Evolutionary conservation across 139 green algal genomes (phyloP).

Genomic region (Haematococcus sp.): DNA sequence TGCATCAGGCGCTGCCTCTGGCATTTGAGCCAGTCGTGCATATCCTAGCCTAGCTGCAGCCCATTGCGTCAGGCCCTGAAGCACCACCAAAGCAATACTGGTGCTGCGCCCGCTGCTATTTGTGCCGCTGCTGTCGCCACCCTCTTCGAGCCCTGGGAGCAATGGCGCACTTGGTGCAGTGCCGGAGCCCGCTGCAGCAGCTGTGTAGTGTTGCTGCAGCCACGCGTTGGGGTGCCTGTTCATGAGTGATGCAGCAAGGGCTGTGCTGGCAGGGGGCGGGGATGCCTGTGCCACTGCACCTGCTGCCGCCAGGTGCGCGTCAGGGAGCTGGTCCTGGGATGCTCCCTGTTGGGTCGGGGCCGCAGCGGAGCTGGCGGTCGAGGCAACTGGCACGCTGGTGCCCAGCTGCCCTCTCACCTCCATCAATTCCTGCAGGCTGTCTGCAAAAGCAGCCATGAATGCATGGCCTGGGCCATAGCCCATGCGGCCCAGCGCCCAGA

Average conservation of each 20-base stretch:
- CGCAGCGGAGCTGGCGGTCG: too few relatives aligned
- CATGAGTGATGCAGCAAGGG: background rate
- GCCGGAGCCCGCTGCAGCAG: background rate
- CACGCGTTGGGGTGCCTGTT: background rate
- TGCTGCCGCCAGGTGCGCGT: background rate
- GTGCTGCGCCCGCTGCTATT: slow-evolving; percentile 6
- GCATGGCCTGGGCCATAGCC: background rate
- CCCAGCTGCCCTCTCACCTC: background rate
- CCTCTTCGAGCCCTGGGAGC: too few relatives aligned
- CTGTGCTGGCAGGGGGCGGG: too few relatives aligned
- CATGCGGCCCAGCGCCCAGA: background rate
- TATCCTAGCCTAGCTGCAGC: slow-evolving; percentile 9
- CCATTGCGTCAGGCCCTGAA: slow-evolving; percentile 24
- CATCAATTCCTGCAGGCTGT: background rate
- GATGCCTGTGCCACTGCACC: too few relatives aligned
- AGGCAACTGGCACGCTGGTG: too few relatives aligned
- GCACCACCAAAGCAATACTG: slow-evolving; percentile 12
- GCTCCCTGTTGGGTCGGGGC: too few relatives aligned
- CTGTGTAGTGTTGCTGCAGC: background rate
- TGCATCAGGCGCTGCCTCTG: background rate
- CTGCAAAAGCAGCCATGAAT: background rate
- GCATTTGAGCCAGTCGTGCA: background rate
- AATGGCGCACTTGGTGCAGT: background rate
- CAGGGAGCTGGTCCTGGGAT: background rate
- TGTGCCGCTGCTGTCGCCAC: background rate